Evolutionary conservation across 306 rosid species (phyloP).

Genomic region (Boehmeria nivea): DNA sequence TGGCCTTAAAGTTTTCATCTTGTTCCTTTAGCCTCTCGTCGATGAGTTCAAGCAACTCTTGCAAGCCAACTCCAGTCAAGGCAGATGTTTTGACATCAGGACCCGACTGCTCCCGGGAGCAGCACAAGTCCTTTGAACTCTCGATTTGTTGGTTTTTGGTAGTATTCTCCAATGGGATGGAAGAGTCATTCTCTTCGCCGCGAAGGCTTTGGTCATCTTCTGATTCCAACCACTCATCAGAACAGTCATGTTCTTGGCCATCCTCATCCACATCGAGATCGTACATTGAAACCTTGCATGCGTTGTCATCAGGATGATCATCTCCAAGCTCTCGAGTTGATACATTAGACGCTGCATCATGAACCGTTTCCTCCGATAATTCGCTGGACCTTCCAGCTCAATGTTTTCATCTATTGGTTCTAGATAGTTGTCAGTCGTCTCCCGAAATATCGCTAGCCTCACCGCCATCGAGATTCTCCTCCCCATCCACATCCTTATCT

Average conservation of each 20-base stretch:
- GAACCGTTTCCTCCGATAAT: no score
- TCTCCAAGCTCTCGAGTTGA: no score
- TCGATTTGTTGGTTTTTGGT: constrained; percentile 24
- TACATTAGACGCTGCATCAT: no score
- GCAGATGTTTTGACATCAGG: constrained; percentile 74
- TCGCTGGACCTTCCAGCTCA: constrained; percentile 13
- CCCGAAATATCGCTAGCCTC: constrained; percentile 22
- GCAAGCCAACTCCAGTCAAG: constrained; percentile 68
- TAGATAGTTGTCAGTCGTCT: constrained; percentile 27
- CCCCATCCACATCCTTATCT: constrained; percentile 38
- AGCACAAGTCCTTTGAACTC: constrained; percentile 12
- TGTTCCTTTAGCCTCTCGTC: constrained; percentile 58
- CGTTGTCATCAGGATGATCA: neutral
- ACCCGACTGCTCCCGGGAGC: constrained; percentile 27
- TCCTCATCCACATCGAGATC: constrained; percentile 23
- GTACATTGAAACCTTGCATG: no score
- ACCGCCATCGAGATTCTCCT: constrained; percentile 32
- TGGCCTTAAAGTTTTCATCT: constrained; percentile 40
- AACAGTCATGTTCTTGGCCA: constrained; percentile 37
- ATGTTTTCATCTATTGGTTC: constrained; percentile 7
- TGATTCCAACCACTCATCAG: constrained; percentile 54
- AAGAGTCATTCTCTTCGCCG: constrained; percentile 32
- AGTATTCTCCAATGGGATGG: constrained; percentile 13
- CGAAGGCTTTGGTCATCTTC: constrained; percentile 33
- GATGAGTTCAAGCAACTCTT: constrained; percentile 65